Percentiles rank a stretch among this genome's conserved stretches.
phyloP scores from a whole-genome alignment of 306 rosid genomes.

The Nissolia schottii region DNA sequence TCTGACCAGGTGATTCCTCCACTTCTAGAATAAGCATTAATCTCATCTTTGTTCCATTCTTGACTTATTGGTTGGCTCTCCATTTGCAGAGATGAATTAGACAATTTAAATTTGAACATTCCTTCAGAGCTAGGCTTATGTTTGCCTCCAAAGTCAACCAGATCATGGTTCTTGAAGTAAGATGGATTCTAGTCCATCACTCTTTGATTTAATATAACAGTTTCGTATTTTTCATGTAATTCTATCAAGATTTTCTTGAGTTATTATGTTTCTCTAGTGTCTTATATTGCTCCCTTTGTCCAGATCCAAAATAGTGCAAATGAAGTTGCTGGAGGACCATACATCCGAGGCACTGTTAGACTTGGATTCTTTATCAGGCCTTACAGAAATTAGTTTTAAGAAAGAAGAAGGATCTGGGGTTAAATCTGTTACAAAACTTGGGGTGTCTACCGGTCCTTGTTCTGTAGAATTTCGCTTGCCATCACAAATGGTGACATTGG shows the following conservation, averaged over 20 bases:
- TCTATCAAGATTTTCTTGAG: slow-evolving; percentile 22
- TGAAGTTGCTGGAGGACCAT: slow-evolving; percentile 57
- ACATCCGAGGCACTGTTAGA: slow-evolving; percentile 67
- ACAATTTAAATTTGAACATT: slow-evolving; percentile 38
- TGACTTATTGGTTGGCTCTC: slow-evolving; percentile 23
- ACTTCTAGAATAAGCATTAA: slow-evolving; percentile 9
- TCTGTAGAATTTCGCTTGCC: slow-evolving; percentile 58
- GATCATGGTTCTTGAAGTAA: slow-evolving; percentile 91
- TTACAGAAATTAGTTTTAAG: slow-evolving; percentile 72
- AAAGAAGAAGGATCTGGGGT: slow-evolving; percentile 53
- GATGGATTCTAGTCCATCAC: slow-evolving; percentile 26
- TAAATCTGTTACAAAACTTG: slow-evolving; percentile 63
- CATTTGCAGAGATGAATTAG: slow-evolving; percentile 56
- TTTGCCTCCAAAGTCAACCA: slow-evolving; percentile 62
- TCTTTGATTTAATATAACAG: slow-evolving; percentile 9
- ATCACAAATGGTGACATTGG: slow-evolving; percentile 74
- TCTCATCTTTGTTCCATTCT: slow-evolving; percentile 14
- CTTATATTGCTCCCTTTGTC: slow-evolving; percentile 19
- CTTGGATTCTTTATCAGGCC: slow-evolving; percentile 87
- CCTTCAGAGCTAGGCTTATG: slow-evolving; percentile 66
- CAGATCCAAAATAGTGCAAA: slow-evolving; percentile 70
- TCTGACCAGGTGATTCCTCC: slow-evolving; percentile 51
- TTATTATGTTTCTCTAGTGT: slow-evolving; percentile 18
- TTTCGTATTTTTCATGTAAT: slow-evolving; percentile 8
- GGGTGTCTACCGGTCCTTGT: slow-evolving; percentile 74